Evolutionary conservation across 768 basidiomycete species (phyloP), one percentile per base, ranked within the genome.

Genomic region (Stropharia rugosoannulata): DNA sequence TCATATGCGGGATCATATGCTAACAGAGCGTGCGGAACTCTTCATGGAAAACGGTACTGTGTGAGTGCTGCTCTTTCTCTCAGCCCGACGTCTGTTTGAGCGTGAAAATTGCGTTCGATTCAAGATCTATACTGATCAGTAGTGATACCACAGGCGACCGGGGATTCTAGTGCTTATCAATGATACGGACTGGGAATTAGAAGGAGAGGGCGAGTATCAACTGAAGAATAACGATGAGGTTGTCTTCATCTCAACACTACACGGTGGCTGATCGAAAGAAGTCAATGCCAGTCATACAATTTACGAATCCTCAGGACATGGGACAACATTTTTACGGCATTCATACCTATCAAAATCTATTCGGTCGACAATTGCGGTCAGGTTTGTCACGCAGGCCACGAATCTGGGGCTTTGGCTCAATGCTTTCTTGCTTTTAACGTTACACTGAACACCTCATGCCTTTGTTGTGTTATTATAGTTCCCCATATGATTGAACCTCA

Each of bases 91-190:
- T 32, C 6, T 32, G 29, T 32, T 32, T 32, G 29, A 10, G 29
- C 42, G 16, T 43, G 42, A 43, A 43, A 43, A 63, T 18, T 18
- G 18, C 22, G 47, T 15, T 10, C n/a, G 13, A 5, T n/a, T n/a
- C 47, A 55, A 54, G 45, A 39, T 27, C 47, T 15, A n/a, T 10
- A 8, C 54, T 55, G 6, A 38, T 29, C 2, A 16, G 5, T 35
- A 5, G 12, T 9, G 18, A 39, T 1, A 18, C 11, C 15, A 22
- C 13, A 96, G 97, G 38, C 94, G 97, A 8, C 97, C 97, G 0
- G 97, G 97, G 0, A 97, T 99, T 37, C 77, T 99, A 3, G 96
- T 98, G 3, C 78, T 99, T n/a, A 84, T 99, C 51, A 98, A 98
- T 65, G 92, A 96, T 63, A 92, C 92, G 1, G 96, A 98, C 64